phyloP scores from a whole-genome alignment of 148 eudicot species.

The Vaccinium myrtillus region DNA sequence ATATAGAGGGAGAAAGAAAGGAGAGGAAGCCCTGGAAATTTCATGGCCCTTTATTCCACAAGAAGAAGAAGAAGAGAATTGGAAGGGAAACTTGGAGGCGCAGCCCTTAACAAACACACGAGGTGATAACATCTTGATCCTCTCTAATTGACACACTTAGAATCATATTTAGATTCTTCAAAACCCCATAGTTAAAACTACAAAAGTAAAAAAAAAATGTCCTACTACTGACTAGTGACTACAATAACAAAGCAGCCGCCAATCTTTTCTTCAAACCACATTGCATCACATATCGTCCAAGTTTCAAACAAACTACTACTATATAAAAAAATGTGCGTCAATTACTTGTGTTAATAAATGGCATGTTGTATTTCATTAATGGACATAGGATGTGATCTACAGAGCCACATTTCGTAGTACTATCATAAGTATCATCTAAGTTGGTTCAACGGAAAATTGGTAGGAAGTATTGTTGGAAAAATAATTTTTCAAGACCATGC shows the following conservation, averaged over 20 bases:
- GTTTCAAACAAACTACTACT: background rate
- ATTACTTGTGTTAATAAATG: background rate
- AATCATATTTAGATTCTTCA: background rate
- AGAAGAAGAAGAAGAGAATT: background rate
- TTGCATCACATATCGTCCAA: background rate
- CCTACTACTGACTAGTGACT: background rate
- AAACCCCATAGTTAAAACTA: background rate
- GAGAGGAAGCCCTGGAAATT: background rate
- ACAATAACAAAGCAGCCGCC: background rate
- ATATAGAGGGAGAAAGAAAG: too few species aligned
- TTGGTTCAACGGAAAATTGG: background rate
- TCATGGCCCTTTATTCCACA: background rate
- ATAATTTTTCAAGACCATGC: background rate
- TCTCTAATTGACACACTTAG: background rate
- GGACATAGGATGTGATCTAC: background rate
- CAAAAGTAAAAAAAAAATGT: background rate
- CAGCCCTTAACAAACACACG: slow-evolving; percentile 1
- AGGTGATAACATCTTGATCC: background rate
- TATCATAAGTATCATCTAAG: background rate
- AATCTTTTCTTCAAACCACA: background rate
- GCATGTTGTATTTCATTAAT: background rate
- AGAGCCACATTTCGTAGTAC: background rate
- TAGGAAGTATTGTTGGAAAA: background rate
- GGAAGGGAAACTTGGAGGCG: background rate
- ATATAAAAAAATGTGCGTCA: background rate